Evolutionary conservation across 768 basidiomycete species (phyloP), one percentile per base, ranked within the genome.

Genomic region (Boletus rubroflammeus): DNA sequence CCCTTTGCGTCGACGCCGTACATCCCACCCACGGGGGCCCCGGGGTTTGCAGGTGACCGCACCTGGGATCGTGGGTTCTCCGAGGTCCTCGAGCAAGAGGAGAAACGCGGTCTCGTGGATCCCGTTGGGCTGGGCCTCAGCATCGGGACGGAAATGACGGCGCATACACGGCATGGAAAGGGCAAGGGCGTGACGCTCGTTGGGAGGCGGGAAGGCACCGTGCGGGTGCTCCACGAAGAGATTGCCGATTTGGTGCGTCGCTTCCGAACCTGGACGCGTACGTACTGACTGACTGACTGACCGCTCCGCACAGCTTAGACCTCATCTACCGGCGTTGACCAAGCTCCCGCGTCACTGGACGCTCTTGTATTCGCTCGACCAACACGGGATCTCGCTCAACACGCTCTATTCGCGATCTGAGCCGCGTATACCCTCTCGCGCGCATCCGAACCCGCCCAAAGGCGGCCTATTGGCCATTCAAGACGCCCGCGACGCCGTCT

Each of bases 311-410:
- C 15, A 93, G 90, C 74, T 94, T 25, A 85, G 90, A 0, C 71
- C 83, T 1, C 76, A 84, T 53, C 77, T 95, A 1, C 88, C 92
- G 0, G 83, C 90, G 0, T 79, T 94, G 6, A 76, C 81, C 2
- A 85, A 87, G 5, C 80, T 95, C 17, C 78, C 86, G 0, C 75
- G 77, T 7, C 73, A 77, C 28, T 96, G 93, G 93, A 79, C 80
- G 0, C 79, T 95, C 0, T 72, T 93, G 6, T 94, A 95, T 73
- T 94, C 92, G 15, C 78, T 97, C 17, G 96, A 98, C 64, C 94
- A 97, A 63, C 90, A 98, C 61, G 96, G 96, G 0, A 93, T 95
- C 42, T 95, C 93, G 13, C 77, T 98, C 14, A 84, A 87, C 42
- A 97, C 96, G 1, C 79, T 98, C 6, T 98, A 97, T 68, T 63